Evolutionary conservation across 2,329 filamentous ascomycete genomes (phyloP).

Genomic region (Colletotrichum sp.): DNA sequence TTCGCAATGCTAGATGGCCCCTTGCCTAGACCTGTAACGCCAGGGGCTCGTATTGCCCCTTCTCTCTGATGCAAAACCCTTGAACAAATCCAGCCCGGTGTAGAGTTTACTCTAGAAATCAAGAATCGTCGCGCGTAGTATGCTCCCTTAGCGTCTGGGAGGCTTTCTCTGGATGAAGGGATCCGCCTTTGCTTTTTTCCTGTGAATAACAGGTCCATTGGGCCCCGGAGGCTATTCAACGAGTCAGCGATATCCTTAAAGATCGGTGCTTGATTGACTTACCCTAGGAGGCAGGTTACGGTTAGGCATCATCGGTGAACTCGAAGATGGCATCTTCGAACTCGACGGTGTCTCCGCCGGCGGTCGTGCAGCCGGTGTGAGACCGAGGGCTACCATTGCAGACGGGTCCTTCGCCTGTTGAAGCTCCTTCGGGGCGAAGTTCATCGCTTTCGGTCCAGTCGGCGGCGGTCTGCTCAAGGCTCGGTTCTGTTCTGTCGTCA

Average conservation of each 20-base stretch:
- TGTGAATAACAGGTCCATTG: conserved; percentile 25
- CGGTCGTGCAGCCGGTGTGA: conserved; percentile 50
- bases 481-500: conserved; percentile 19
- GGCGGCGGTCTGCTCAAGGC: conserved; percentile 17
- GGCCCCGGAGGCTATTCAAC: background rate
- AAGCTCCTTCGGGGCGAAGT: conserved; percentile 20
- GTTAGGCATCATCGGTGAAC: background rate
- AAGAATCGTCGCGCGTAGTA: conserved; percentile 3
- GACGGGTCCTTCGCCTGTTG: conserved; percentile 48
- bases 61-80: conserved; percentile 5
- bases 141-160: conserved; percentile 19
- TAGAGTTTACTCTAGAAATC: conserved; percentile 10
- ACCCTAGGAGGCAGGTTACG: conserved; percentile 11
- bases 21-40: conserved; percentile 16
- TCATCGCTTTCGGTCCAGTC: conserved; percentile 18
- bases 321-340: conserved; percentile 14
- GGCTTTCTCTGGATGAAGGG: conserved; percentile 49
- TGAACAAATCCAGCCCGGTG: background rate
- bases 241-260: background rate
- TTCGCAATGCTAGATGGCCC: background rate
- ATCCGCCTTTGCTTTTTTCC: conserved; percentile 47
- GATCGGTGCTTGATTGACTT: background rate
- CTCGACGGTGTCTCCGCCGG: conserved; percentile 28
- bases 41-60: conserved; percentile 4
- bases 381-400: conserved; percentile 56